Evolutionary conservation across 2,329 filamentous ascomycete species (phyloP).

Genomic region (Stachybotrys elegans): DNA sequence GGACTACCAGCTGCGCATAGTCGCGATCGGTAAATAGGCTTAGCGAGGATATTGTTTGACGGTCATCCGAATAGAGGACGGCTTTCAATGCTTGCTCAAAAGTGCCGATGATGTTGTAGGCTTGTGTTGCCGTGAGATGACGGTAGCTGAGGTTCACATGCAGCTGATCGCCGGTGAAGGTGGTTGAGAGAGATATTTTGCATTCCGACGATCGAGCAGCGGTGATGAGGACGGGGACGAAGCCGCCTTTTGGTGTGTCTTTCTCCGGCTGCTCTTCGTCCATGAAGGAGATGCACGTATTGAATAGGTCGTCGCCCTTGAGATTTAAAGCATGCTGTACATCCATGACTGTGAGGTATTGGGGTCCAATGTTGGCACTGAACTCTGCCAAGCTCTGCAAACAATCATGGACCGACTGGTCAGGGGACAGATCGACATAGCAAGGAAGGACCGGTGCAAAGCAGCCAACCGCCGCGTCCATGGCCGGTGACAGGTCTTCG

Average conservation of each 20-base stretch:
- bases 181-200: constrained; percentile 40
- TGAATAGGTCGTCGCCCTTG: constrained; percentile 40
- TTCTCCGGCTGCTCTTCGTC: constrained; percentile 25
- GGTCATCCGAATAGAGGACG: constrained; percentile 35
- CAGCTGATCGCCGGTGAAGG: constrained; percentile 35
- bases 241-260: not conserved
- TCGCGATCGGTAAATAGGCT: constrained; percentile 53
- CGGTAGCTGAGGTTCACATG: constrained; percentile 39
- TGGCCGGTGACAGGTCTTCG: constrained; percentile 33
- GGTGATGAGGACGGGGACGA: constrained; percentile 11
- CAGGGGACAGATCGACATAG: constrained; percentile 23
- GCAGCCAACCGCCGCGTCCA: constrained; percentile 39
- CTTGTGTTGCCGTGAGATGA: constrained; percentile 37
- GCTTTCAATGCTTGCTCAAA: constrained; percentile 48
- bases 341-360: constrained; percentile 39
- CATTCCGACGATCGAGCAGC: constrained; percentile 35
- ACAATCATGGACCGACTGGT: constrained; percentile 24
- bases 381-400: constrained; percentile 27
- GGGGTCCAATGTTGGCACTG: constrained; percentile 16
- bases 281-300: constrained; percentile 45
- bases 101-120: constrained; percentile 42
- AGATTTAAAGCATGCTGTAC: constrained; percentile 41
- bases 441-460: constrained; percentile 37
- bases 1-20: constrained; percentile 47
- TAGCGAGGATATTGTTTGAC: constrained; percentile 35